These are phyloP conservation scores for Smithsoniella earleae DNA, from an alignment of 163 green algal species.

Conservation along the genomic window DNA sequence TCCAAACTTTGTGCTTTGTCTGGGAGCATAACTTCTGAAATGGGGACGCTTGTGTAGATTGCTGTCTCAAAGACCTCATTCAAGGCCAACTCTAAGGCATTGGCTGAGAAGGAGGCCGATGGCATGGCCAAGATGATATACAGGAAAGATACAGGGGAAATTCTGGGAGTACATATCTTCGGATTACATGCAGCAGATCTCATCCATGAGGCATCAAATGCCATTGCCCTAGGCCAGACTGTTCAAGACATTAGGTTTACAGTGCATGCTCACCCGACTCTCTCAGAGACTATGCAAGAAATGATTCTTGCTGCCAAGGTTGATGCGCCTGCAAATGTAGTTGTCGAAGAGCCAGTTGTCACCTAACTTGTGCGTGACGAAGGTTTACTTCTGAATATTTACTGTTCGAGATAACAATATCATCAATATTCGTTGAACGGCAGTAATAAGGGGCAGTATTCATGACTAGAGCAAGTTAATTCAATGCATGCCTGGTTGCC, in stretches of 20 bases:
- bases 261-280: constrained; percentile 95
- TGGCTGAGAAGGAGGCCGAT: constrained; percentile 94
- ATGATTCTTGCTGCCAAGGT: constrained; percentile 74
- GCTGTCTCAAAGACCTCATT: constrained; percentile 91
- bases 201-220: constrained; percentile 98
- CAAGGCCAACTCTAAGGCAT: constrained; percentile 98
- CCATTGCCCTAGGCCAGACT: constrained; percentile 77
- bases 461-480: too few relatives aligned
- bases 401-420: too few relatives aligned
- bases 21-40: too few relatives aligned
- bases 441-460: too few relatives aligned
- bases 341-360: too few relatives aligned
- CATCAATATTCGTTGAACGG: too few relatives aligned
- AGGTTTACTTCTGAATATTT: too few relatives aligned
- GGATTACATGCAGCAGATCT: constrained; percentile 95
- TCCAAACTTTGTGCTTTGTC: too few relatives aligned
- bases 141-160: constrained; percentile 91
- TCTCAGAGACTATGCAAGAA: constrained; percentile 87
- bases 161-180: constrained; percentile 96
- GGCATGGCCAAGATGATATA: constrained; percentile 99
- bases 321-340: too few relatives aligned
- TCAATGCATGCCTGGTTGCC: too few relatives aligned
- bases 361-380: too few relatives aligned
- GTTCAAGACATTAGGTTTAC: constrained; percentile 96
- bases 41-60: too few relatives aligned